Evolutionary conservation across 2,329 filamentous ascomycete species (phyloP).

Genomic region (Aspergillus candidus): DNA sequence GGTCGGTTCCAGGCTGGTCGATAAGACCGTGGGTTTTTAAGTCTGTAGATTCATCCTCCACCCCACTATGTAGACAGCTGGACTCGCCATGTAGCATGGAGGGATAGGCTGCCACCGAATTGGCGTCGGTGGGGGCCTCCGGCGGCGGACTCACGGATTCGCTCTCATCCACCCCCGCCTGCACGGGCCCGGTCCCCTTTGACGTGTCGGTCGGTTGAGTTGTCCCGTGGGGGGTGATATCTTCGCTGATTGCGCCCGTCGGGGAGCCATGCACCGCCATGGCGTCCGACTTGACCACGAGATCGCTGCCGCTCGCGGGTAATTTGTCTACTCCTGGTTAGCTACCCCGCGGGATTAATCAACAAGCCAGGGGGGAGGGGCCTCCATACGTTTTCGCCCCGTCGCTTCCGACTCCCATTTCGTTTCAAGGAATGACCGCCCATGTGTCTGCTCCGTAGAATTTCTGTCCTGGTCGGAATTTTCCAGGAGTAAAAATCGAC

Average conservation of each 20-base stretch:
- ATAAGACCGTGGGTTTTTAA: constrained; percentile 11
- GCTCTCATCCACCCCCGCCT: constrained; percentile 9
- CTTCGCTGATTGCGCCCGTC: constrained; percentile 3
- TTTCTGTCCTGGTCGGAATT: neutral
- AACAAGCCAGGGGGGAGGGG: neutral
- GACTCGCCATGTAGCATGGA: constrained; percentile 16
- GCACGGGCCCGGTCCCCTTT: constrained; percentile 5
- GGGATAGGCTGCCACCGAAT: constrained; percentile 14
- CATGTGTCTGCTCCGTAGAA: constrained; percentile 5
- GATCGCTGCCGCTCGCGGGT: constrained; percentile 9
- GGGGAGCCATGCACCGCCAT: constrained; percentile 7
- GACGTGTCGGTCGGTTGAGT: constrained; percentile 15
- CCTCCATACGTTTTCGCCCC: constrained; percentile 24
- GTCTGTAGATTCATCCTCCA: constrained; percentile 6
- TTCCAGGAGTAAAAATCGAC: constrained; percentile 23
- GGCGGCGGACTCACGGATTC: constrained; percentile 13
- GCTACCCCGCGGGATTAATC: constrained; percentile 4
- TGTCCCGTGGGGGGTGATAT: constrained; percentile 4
- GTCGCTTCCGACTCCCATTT: constrained; percentile 34
- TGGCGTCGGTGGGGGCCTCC: constrained; percentile 7
- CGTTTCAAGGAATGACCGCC: constrained; percentile 36
- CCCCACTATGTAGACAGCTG: constrained; percentile 2
- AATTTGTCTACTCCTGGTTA: constrained; percentile 16
- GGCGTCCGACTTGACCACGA: constrained; percentile 9
- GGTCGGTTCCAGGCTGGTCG: constrained; percentile 1